Base-by-base conservation (phyloP, 345 rosid species). In the Lenwebbia sp. region DNA sequence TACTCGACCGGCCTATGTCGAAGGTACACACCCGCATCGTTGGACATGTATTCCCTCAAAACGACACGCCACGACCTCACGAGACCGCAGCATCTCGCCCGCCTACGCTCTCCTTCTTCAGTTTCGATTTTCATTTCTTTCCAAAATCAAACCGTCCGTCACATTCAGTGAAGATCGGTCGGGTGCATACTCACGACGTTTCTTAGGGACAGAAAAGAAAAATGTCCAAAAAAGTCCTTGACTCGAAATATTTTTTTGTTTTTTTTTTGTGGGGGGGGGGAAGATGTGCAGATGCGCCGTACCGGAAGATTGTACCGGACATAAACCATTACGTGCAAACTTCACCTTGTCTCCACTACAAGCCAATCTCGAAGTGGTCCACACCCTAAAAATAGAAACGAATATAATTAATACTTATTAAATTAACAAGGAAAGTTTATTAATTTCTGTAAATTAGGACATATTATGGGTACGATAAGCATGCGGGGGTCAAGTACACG, bases 41-140 rank as follows among this genome's bases (percentile, higher is more conserved):
- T 5, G 37, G 21, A 6, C 74, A 6, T 2, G 3, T 3, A 1
- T 28, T 21, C 21, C 1, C 40, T 2, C 19, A 0, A 52, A 62
- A 60, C 75, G 3, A 7, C 40, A 9, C 21, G 10, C 11, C 3
- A 7, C 11, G 23, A 37, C 75, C 41, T 15, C 5, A 17, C 2
- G 44, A 8, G 44, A 33, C 10, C 37, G 13, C 78, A 44, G 19
- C 78, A 41, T 37, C 10, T 6, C 7, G 23, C 37, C 25, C 26
- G 25, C 47, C 44, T 2, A 21, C 1, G 47, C 13, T 37, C 13
- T 70, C 26, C 26, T 37, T 0, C 25, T 33, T 33, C 47, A 5
- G 12, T 19, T 70, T 12, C 25, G 13, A 70, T 70, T 22, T 70
- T 33, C 10, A 8, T 17, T 8, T 10, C 78, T 12, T 37, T 40